Conservation (phyloP, 305 asterid species). For the Fraxinus greggii region DNA sequence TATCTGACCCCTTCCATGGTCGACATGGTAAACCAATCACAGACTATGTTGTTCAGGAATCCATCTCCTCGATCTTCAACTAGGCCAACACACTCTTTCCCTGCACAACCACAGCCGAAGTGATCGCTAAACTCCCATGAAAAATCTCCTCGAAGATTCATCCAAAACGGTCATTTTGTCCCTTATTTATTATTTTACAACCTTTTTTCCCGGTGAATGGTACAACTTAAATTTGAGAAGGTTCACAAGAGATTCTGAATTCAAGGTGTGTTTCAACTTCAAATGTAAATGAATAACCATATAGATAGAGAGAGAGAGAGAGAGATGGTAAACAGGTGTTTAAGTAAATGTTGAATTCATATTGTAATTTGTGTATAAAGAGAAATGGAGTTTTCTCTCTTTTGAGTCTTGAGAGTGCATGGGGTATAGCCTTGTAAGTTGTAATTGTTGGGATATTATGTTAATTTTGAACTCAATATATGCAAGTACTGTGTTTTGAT, state of each 20-base stretch:
- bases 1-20: constrained; percentile 92
- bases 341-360: neutral
- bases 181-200: neutral
- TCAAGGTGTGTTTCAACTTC: neutral
- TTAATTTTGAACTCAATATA: neutral
- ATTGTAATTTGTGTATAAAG: neutral
- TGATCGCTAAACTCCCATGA: constrained; percentile 29
- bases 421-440: neutral
- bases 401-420: neutral
- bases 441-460: neutral
- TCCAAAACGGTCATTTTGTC: too few species aligned
- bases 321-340: neutral
- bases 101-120: constrained; percentile 44
- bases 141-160: too few species aligned
- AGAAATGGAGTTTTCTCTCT: neutral
- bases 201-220: too few species aligned
- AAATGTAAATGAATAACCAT: neutral
- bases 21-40: constrained; percentile 85
- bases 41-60: constrained; percentile 49
- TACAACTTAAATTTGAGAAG: neutral
- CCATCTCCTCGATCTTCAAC: constrained; percentile 42
- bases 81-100: constrained; percentile 45
- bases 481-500: neutral
- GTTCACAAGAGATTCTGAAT: neutral
- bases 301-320: neutral